Conservation (phyloP, 2,329 filamentous ascomycete species). For the Fulvia fulva region DNA sequence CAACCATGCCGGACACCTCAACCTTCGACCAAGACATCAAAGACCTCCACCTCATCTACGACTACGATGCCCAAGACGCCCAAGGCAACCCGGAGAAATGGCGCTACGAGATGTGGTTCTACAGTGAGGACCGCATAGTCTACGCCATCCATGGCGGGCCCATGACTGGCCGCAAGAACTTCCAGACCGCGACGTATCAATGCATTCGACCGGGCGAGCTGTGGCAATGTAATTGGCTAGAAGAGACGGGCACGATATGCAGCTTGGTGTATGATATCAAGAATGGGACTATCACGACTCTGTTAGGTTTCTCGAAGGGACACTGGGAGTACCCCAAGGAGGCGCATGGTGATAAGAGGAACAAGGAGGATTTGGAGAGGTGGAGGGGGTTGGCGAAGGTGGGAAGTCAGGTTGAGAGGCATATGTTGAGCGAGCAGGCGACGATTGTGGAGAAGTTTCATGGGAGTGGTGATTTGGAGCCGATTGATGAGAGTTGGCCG, state of each 20-base stretch:
- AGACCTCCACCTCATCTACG: slow-evolving; percentile 55
- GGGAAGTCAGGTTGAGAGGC: slow-evolving; percentile 49
- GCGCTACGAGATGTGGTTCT: slow-evolving; percentile 61
- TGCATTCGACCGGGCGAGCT: slow-evolving; percentile 56
- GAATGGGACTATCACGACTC: slow-evolving; percentile 47
- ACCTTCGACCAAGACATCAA: slow-evolving; percentile 50
- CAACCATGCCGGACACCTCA: not conserved
- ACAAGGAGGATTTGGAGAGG: slow-evolving; percentile 47
- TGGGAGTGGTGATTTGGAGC: not conserved
- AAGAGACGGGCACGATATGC: slow-evolving; percentile 57
- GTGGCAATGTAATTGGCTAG: slow-evolving; percentile 60
- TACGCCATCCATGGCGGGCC: slow-evolving; percentile 59
- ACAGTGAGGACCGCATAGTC: slow-evolving; percentile 45
- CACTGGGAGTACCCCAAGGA: slow-evolving; percentile 52
- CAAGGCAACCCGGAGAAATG: slow-evolving; percentile 53
- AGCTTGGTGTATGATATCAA: slow-evolving; percentile 55
- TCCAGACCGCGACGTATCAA: slow-evolving; percentile 53
- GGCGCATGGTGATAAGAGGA: slow-evolving; percentile 56
- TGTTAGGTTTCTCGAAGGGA: slow-evolving; percentile 51
- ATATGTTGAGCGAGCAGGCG: slow-evolving; percentile 54
- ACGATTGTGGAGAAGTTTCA: not conserved
- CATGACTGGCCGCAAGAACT: slow-evolving; percentile 55
- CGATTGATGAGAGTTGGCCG: not conserved
- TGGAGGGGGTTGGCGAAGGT: slow-evolving; percentile 50
- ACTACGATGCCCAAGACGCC: slow-evolving; percentile 48